These are phyloP conservation scores for Geranium brycei DNA, from an alignment of 345 rosid genomes.

Conservation along the genomic window DNA sequence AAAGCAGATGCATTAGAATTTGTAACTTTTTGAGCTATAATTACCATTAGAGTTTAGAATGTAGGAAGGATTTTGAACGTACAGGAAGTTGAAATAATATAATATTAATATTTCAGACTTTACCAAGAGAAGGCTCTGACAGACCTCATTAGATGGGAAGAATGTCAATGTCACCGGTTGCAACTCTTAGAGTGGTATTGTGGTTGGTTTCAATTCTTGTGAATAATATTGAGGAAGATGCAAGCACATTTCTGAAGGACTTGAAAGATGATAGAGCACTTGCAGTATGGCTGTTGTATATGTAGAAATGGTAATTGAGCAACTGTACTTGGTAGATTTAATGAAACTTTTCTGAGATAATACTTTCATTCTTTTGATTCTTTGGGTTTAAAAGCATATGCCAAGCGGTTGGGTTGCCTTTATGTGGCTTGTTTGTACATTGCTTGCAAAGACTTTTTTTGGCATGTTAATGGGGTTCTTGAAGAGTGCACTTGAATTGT, in stretches of 20 bases:
- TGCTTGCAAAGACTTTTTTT: background rate
- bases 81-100: too few relatives aligned
- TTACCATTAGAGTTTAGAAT: too few relatives aligned
- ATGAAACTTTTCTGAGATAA: background rate
- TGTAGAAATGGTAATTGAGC: too few relatives aligned
- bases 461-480: background rate
- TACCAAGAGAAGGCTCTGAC: too few relatives aligned
- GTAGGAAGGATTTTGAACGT: too few relatives aligned
- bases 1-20: too few relatives aligned
- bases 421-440: background rate
- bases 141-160: background rate
- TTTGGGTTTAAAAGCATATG: background rate
- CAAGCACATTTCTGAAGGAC: background rate
- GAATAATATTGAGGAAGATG: background rate
- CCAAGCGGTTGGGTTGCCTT: background rate
- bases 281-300: background rate
- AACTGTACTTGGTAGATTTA: background rate
- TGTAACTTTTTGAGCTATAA: too few relatives aligned
- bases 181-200: background rate
- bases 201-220: background rate
- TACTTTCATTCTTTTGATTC: background rate
- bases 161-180: background rate
- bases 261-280: background rate
- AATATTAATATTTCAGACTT: too few relatives aligned
- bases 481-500: background rate